Evolutionary conservation across 305 asterid genomes (phyloP), one percentile per base, ranked within the genome.

Genomic region (Fraxinus angustifolia): DNA sequence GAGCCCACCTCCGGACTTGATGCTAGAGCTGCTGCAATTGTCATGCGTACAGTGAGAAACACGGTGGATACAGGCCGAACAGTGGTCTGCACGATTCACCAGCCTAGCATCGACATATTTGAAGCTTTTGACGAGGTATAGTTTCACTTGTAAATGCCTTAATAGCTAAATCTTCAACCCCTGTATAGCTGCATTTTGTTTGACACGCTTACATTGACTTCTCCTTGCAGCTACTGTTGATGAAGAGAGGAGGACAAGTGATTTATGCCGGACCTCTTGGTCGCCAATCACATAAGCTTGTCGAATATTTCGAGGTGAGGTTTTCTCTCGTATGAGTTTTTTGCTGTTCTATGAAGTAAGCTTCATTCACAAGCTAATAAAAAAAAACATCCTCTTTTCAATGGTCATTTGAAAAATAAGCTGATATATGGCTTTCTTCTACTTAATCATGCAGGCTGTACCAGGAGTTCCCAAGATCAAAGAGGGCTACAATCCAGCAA

Each of bases 11-110:
- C 91, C 19, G 88, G 90, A 31, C 91, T 88, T 53, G 91, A 88
- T 80, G 91, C 91, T 21, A 83, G 91, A 82, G 91, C 91, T 77
- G 91, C 91, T 48, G 91, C 91, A 14, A 85, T 88, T 73, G 91
- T 88, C 56, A 87, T 88, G 91, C 90, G 91, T 42, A 84, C 91
- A n/a, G 89, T 88, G 4, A 84, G 91, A 68, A 88, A 88, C 71
- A 88, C 91, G 1, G 91, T 88, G 50, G 91, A 88, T 72, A 88
- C 89, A 26, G 91, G 91, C 28, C 73, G 91, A 81, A 88, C 91
- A 62, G 89, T 88, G 8, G 88, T 88, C 80, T 87, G 91, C 88
- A 88, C 91, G 17, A 88, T 87, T 73, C 91, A 88, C 50, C 91
- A 88, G 62, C 91, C 91, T n/a, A 88, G 91, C 78, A 88, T 87